phyloP scores from a whole-genome alignment of 2,329 filamentous ascomycete genomes.

The Colletotrichum abscissum region DNA sequence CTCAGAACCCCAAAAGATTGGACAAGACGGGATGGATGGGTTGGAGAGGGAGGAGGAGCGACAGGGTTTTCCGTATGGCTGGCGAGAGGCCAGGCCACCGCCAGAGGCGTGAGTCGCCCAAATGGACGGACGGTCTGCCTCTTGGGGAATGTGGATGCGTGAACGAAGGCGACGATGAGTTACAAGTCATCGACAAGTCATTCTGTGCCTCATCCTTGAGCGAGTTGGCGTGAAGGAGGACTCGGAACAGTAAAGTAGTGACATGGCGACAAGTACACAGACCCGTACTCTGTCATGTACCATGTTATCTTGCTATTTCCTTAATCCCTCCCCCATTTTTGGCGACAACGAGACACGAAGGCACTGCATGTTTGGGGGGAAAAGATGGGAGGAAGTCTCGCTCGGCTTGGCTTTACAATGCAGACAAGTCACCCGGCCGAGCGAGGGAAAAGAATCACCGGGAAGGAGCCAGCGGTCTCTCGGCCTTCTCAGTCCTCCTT shows the following conservation, averaged over 20 bases:
- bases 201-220: constrained; percentile 12
- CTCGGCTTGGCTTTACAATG: constrained; percentile 11
- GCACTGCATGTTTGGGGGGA: constrained; percentile 15
- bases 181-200: constrained; percentile 11
- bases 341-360: constrained; percentile 8
- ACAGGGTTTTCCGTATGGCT: constrained; percentile 13
- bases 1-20: background rate
- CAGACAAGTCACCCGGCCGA: background rate
- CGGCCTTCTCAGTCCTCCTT: background rate
- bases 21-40: background rate
- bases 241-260: background rate
- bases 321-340: background rate
- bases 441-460: background rate
- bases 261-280: background rate
- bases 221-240: background rate
- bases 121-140: constrained; percentile 8
- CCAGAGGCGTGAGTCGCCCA: background rate
- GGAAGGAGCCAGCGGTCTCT: background rate
- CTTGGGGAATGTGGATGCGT: constrained; percentile 35
- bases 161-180: constrained; percentile 7
- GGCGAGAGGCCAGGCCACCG: background rate
- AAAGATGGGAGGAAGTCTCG: constrained; percentile 13
- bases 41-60: constrained; percentile 4
- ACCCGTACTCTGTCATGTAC: background rate
- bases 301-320: background rate